phyloP scores from a whole-genome alignment of 2,329 filamentous ascomycete species.

The Didymellaceae sp. region DNA sequence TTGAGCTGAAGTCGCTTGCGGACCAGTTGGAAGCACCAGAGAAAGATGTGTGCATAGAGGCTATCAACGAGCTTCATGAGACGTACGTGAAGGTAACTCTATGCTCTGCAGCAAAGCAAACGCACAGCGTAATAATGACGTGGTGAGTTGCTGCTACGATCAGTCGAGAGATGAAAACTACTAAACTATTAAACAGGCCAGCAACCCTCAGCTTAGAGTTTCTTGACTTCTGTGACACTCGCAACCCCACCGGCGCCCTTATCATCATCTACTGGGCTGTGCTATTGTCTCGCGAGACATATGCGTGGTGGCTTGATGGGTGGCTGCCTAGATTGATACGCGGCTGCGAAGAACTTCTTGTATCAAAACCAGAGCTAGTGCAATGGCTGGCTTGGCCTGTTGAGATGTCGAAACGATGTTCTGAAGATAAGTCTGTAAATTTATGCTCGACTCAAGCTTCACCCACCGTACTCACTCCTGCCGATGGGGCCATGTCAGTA shows the following conservation, averaged over 20 bases:
- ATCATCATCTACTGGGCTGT: conserved; percentile 37
- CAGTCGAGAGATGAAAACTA: background rate
- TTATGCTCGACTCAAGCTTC: background rate
- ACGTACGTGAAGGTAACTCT: conserved; percentile 10
- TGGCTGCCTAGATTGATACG: conserved; percentile 36
- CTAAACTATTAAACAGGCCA: conserved; percentile 1
- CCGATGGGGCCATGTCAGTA: background rate
- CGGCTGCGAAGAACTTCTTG: conserved; percentile 31
- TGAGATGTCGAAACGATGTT: conserved; percentile 18
- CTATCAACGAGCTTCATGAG: conserved; percentile 34
- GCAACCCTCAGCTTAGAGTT: conserved; percentile 3
- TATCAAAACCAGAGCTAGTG: conserved; percentile 32
- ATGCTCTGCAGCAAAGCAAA: conserved; percentile 5
- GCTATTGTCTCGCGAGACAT: conserved; percentile 24
- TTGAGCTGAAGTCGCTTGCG: conserved; percentile 7
- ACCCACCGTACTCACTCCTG: conserved; percentile 1
- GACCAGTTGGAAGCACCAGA: conserved; percentile 23
- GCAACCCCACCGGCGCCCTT: conserved; percentile 37
- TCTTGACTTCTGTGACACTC: conserved; percentile 11
- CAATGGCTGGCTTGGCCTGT: conserved; percentile 39
- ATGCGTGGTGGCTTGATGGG: conserved; percentile 34
- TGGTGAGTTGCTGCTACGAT: conserved; percentile 1
- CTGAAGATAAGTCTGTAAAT: background rate
- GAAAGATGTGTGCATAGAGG: conserved; percentile 27
- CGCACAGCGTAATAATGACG: conserved; percentile 8